Evolutionary conservation across 495 filamentous ascomycete genomes (phyloP), one percentile per base, ranked within the genome.

Genomic region (Lasiosphaeria hispida): DNA sequence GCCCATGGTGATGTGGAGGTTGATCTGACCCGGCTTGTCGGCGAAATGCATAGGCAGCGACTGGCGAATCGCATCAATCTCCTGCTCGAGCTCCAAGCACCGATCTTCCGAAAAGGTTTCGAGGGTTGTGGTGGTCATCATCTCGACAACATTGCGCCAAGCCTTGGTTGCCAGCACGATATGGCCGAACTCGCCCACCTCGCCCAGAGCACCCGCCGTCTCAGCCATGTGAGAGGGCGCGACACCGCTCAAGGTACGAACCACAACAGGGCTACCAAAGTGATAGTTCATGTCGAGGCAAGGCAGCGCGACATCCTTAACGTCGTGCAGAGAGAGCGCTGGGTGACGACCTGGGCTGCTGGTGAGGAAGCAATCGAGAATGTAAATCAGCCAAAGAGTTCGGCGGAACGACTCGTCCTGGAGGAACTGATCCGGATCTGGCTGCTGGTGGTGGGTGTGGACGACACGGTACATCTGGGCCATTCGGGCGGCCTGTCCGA

Each of bases 311-410:
- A 79, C 70, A 58, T 74, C 76, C 43, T 75, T 68, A 11, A 77
- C 66, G 53, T 80, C 77, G 57, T 72, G 72, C 39, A 70, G 65
- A 11, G 76, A 72, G 17, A 80, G 63, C 10, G 77, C 76, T 18
- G 77, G 76, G 53, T 77, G 72, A 34, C 77, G 77, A 48, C 77
- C 77, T 47, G 77, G 77, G 59, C 77, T 79, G 69, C 76, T 79
- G 15, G 77, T 79, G n/a, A 80, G 71, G 55, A 80, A 77, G 64
- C 76, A 80, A 60, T 80, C 77, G 36, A 80, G 72, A 37, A 80
- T 77, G 60, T 80, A 79, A 51, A 78, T 77, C 42, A 80, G 70
- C 77, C 77, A 80, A 23, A 80, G 60, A 0, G 77, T 77, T 33
- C 77, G 75, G 30, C 77, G 75, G 67, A 79, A 77, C 3, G 76